Base-by-base conservation (phyloP, 2,329 filamentous ascomycete species). In the Blumeria graminis region DNA sequence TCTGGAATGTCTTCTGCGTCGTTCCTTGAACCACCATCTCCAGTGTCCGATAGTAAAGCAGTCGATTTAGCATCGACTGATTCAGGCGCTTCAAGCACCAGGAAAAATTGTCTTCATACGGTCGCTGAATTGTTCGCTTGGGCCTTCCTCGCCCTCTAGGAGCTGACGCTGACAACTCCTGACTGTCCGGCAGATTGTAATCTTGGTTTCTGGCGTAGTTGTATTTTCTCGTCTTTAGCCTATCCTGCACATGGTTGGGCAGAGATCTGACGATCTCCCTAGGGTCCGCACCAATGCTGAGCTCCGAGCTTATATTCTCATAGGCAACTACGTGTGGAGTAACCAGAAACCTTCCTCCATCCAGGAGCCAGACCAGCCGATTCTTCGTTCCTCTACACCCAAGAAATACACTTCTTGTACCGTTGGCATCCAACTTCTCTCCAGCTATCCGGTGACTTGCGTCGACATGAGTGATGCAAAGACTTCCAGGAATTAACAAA, bases 391-490 rank as follows among this genome's bases (percentile, higher is more conserved):
- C 48, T 52, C 48, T 33, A 35, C 34, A 52, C 7, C 48, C 48
- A 52, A 35, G 9, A 52, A 52, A 52, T n/a, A 52, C 28, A 52
- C 48, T 52, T 52, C 48, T 52, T 35, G 48, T 52, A 33, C 48
- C 48, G 28, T 52, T 52, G 9, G 6, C 48, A n/a, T 52, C 9
- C 28, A n/a, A 52, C 14, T 52, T 48, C 32, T 52, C 48, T 6
- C 48, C 28, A 35, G 32, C 28, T 52, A 52, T 35, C 11, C 22
- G 28, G 22, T 52, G 48, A 35, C 28, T 52, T 52, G 48, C 48
- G 14, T 52, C 48, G 14, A 52, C 28, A 52, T 52, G 48, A 3
- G 32, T 35, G 48, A 52, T 52, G 28, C 48, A 52, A 11, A 52
- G 14, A 14, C 8, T 52, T 33, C 48, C 48, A 52, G 22, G 48